phyloP scores from a whole-genome alignment of 495 filamentous ascomycete genomes.

The Trichoderma erinaceum region DNA sequence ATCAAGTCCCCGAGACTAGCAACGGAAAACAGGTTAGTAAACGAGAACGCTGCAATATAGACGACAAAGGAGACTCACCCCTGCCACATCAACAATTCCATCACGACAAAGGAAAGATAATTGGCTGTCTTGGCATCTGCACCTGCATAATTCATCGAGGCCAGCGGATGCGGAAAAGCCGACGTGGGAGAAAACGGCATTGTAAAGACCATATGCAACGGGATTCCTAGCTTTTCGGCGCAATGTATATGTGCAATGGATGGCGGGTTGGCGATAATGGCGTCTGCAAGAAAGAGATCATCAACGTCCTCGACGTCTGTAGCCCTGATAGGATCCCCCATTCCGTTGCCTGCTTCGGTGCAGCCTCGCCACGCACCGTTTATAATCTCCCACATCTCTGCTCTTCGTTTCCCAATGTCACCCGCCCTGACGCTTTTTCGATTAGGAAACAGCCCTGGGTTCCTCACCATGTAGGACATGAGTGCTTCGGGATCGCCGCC shows the following conservation, averaged over 20 bases:
- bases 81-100: constrained; percentile 65
- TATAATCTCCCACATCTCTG: constrained; percentile 56
- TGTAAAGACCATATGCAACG: constrained; percentile 62
- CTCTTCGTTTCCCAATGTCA: constrained; percentile 52
- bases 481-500: constrained; percentile 63
- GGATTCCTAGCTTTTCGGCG: constrained; percentile 54
- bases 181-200: constrained; percentile 59
- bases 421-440: constrained; percentile 55
- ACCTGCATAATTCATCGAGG: constrained; percentile 33
- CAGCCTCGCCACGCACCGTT: constrained; percentile 66
- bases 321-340: not conserved
- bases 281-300: constrained; percentile 58
- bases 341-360: constrained; percentile 44
- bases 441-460: constrained; percentile 62
- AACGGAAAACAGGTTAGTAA: constrained; percentile 18
- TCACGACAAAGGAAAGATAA: constrained; percentile 53
- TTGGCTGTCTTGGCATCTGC: constrained; percentile 49
- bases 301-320: constrained; percentile 25
- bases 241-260: constrained; percentile 62
- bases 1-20: constrained; percentile 52
- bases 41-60: not conserved
- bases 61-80: constrained; percentile 38
- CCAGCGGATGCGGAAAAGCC: constrained; percentile 52
- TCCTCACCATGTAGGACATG: constrained; percentile 77
- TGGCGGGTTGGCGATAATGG: constrained; percentile 62